Percentiles rank a stretch among this genome's conserved stretches.
phyloP scores from a whole-genome alignment of 2,329 filamentous ascomycete genomes.

The Ambrosiella beaveri region DNA sequence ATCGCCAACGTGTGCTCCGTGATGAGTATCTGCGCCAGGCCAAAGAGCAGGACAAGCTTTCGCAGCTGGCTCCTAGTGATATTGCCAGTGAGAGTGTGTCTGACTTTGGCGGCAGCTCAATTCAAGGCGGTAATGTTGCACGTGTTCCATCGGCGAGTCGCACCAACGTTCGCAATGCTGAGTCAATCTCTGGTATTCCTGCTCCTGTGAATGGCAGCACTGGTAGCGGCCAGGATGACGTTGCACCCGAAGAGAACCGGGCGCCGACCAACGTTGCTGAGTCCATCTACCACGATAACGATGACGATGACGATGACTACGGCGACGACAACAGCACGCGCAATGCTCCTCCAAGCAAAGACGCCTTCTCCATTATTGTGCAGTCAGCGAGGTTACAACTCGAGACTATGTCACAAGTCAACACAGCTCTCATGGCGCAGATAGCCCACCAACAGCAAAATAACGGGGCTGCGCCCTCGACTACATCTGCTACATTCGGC shows the following conservation, averaged over 20 bases:
- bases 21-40: slow-evolving; percentile 63
- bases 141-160: slow-evolving; percentile 14
- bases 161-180: neutral
- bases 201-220: slow-evolving; percentile 19
- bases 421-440: slow-evolving; percentile 61
- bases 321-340: slow-evolving; percentile 59
- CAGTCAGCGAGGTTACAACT: slow-evolving; percentile 88
- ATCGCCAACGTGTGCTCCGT: slow-evolving; percentile 55
- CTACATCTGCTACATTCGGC: slow-evolving; percentile 30
- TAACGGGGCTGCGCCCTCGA: neutral
- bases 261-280: slow-evolving; percentile 21
- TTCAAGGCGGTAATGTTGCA: slow-evolving; percentile 15
- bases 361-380: slow-evolving; percentile 92
- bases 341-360: slow-evolving; percentile 62
- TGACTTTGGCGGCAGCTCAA: slow-evolving; percentile 19
- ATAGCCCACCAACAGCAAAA: slow-evolving; percentile 16
- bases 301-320: slow-evolving; percentile 59
- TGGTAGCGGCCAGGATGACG: slow-evolving; percentile 34
- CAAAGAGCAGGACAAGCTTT: slow-evolving; percentile 50
- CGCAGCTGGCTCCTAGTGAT: slow-evolving; percentile 29
- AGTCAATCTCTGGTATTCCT: slow-evolving; percentile 13
- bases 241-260: slow-evolving; percentile 27
- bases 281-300: slow-evolving; percentile 25
- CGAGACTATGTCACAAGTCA: slow-evolving; percentile 74
- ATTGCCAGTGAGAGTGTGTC: slow-evolving; percentile 35